Base-by-base conservation (phyloP, 805 yeast genomes). In the Teunomyces stri region DNA sequence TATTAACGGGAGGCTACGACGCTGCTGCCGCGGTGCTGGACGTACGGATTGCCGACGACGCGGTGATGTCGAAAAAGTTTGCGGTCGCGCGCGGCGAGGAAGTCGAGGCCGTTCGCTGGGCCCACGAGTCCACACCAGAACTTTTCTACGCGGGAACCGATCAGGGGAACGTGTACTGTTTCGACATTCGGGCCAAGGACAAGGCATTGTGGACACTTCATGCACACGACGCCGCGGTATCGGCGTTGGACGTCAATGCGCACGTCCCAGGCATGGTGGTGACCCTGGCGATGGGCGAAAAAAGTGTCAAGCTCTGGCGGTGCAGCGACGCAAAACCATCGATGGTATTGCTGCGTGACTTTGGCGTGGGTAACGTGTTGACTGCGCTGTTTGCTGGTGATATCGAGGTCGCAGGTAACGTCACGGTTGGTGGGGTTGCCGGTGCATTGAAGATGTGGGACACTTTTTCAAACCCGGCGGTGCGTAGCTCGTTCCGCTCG, bases 151-250 rank as follows among this genome's bases (percentile, higher is more conserved):
- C 90, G 35, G 96, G 97, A 60, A 89, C 97, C 22, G 99, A 94
- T 65, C 77, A 80, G 53, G 99, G 99, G 64, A 83, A 83, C 59
- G 81, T 94, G 21, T 89, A 89, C 71, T 85, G 92, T 51, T 92
- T 86, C 59, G 99, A 92, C 66, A 85, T 89, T 39, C 81, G 96
- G 65, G 71, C 70, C 43, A 79, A 75, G 33, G 77, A 75, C 40
- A 78, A 77, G 53, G 91, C 97, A 15, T 59, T 92, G 28, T 94
- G 99, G 99, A 89, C 96, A 2, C 75, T 94, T 56, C 96, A 94
- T 66, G 98, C 98, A 2, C 99, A 94, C 65, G 98, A 94, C 69
- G 80, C 96, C 2, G 97, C 96, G 51, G 85, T 94, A 51, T 85
- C 97, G 4, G 76, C 92, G 2, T 76, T 94, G 55, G 85, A 85